A percentile compares a stretch with the other conserved stretches of the same genome.
phyloP scores from a whole-genome alignment of 2,329 filamentous ascomycete genomes.

The Xylaria sp. region DNA sequence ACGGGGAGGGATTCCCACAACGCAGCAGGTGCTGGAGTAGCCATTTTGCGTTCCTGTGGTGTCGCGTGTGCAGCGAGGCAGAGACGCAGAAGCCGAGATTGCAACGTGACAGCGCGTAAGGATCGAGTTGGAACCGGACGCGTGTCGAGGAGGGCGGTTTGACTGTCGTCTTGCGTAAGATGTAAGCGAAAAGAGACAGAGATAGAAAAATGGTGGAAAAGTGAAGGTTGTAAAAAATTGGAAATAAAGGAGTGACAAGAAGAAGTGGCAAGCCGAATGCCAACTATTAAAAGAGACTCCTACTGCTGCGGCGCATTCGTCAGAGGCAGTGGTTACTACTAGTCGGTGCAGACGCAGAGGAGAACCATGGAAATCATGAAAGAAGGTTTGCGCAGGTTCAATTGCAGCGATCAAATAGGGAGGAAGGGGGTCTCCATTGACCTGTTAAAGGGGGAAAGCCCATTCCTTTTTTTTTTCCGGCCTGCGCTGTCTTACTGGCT shows the following conservation, averaged over 20 bases:
- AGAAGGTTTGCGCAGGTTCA: constrained; percentile 41
- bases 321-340: not conserved
- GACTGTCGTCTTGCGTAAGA: constrained; percentile 6
- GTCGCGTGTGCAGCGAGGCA: not conserved
- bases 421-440: constrained; percentile 28
- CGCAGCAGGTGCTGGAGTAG: constrained; percentile 52
- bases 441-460: constrained; percentile 28
- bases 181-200: not conserved
- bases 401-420: constrained; percentile 24
- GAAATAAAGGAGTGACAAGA: constrained; percentile 57
- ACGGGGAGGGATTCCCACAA: constrained; percentile 69
- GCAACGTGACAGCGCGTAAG: constrained; percentile 4
- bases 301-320: constrained; percentile 36
- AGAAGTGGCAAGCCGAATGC: constrained; percentile 35
- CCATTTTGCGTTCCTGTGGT: constrained; percentile 40
- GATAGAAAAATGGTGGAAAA: constrained; percentile 10
- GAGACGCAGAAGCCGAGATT: not conserved
- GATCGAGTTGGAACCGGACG: constrained; percentile 7
- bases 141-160: not conserved
- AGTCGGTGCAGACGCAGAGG: constrained; percentile 15
- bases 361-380: constrained; percentile 43
- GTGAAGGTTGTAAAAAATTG: constrained; percentile 51
- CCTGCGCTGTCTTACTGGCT: not conserved
- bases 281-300: constrained; percentile 39
- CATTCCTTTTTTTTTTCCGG: constrained; percentile 31